A percentile compares a stretch with the other conserved stretches of the same genome.
Conservation (phyloP, 139 green algal genomes). For the Limnomonas spitsbergensis region DNA sequence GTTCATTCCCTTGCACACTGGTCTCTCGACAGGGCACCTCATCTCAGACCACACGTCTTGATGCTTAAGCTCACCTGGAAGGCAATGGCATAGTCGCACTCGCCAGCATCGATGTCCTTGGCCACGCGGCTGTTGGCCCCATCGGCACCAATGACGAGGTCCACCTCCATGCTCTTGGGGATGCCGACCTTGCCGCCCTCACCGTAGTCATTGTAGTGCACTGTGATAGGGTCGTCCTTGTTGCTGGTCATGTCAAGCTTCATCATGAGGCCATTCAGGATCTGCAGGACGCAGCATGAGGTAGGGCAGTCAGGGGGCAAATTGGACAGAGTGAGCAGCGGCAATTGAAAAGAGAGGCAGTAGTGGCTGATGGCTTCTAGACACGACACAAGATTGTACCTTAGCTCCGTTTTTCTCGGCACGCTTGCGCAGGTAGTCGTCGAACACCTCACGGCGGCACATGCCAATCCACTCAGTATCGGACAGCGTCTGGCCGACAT, state of each 20-base stretch:
- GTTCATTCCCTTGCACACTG: no score
- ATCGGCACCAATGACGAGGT: constrained; percentile 95
- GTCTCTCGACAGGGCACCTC: no score
- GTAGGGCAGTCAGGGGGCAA: no score
- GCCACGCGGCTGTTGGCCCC: constrained; percentile 97
- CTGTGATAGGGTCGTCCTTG: constrained; percentile 75
- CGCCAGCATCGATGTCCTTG: constrained; percentile 95
- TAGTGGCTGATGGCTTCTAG: not conserved
- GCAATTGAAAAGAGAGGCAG: not conserved
- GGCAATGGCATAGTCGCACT: constrained; percentile 99
- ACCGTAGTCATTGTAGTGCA: constrained; percentile 93
- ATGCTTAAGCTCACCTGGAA: constrained; percentile 75
- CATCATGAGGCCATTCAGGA: constrained; percentile 97
- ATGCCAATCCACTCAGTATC: constrained; percentile 99
- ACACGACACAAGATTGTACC: not conserved
- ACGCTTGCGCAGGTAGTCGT: constrained; percentile 93
- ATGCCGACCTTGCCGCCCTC: constrained; percentile 80
- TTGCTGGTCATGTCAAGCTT: constrained; percentile 62
- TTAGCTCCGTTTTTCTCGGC: constrained; percentile 81
- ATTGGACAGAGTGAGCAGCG: not conserved
- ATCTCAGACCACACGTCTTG: no score
- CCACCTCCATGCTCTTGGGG: constrained; percentile 84
- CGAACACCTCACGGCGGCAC: constrained; percentile 92
- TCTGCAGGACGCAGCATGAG: constrained; percentile 43
- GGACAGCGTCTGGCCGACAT: constrained; percentile 96